Base-by-base conservation (phyloP, 1,284 basidiomycete species). In the Coriolopsis trogii region DNA sequence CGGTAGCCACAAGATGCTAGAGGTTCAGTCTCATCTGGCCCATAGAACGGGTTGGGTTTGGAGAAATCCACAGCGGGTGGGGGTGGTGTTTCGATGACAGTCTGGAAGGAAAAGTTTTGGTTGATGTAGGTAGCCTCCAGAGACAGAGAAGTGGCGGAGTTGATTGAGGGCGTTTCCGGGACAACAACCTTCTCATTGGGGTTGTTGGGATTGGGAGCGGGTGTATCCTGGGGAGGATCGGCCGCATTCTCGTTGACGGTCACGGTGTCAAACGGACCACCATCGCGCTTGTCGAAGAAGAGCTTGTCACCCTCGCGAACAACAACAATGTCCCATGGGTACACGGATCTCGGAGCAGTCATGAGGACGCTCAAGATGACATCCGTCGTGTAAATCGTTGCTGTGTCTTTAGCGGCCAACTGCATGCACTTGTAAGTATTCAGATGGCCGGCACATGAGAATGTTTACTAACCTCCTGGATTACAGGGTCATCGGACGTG, bases 61-160 rank as follows among this genome's bases (percentile, higher is more conserved):
- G 84, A 80, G 64, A 96, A 84, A 53, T 92, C 84, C 41, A 89
- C 77, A 12, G 85, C 71, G 12, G 80, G 74, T 7, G 86, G 83
- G 4, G 85, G 79, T 5, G 77, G 63, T 36, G 72, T 81, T 70
- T 96, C 93, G 58, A 85, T 81, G 49, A 97, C 95, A 41, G 94
- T 89, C 74, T 99, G 97, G 80, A 96, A 97, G 25, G 91, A 89
- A 68, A 98, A 99, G 77, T 98, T 98, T 71, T 98, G 94, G 77
- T 98, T 98, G 79, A 99, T 93, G 73, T 97, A 99, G 28, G 96
- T 98, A 10, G 97, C 97, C 72, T 99, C 97, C 38, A 99, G 81
- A 2, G 95, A 95, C 41, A 99, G 81, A 1, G 93, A 94, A 1
- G 93, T 92, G 2, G 95, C 93, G 12, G 93, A 87, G 77, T 99